Base-by-base conservation (phyloP, 306 rosid species). In the Vigna reflexopilosa region DNA sequence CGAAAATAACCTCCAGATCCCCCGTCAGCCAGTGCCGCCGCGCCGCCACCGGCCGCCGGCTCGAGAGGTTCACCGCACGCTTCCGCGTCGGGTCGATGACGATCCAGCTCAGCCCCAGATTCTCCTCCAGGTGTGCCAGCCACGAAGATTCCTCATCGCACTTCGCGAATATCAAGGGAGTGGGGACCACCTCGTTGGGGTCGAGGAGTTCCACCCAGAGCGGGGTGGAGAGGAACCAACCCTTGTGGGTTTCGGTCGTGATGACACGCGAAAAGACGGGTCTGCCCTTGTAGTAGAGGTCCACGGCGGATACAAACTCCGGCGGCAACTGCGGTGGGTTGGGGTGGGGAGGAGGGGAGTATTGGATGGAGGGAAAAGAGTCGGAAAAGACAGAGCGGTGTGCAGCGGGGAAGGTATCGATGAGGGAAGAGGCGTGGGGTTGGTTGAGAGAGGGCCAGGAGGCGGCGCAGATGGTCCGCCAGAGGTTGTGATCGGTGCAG, bases 331-430 rank as follows among this genome's bases (percentile, higher is more conserved):
- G 42, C 5, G 5, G 4, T 11, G 30, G 14, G 58, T 1, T 75
- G 51, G 8, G 30, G 42, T 49, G 22, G 62, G 57, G 80, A 83
- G 7, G 88, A 79, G 87, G 69, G 82, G 55, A 85, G 78, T 14
- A 88, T 19, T 87, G 85, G 45, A 88, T 76, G 40, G 70, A 47
- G 1, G 98, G 97, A 79, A 91, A 95, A 0, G 93, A 86, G 51
- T 84, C 88, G 48, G 98, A 91, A 91, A 86, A 93, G 72, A 93
- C 77, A 1, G 97, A 87, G 0, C 88, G 92, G 87, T 93, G 86
- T 11, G 85, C 81, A 38, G 80, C 52, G 5, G 91, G 91, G 85
- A 93, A 88, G 12, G 83, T 67, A 80, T 88, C 78, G 78, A 93
- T 78, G 77, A 72, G 36, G 9, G 64, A 55, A 2, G 62, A 20